These are phyloP conservation scores for Cytauxzoon felis DNA, from an alignment of 169 alveolate species.

Conservation along the genomic window DNA sequence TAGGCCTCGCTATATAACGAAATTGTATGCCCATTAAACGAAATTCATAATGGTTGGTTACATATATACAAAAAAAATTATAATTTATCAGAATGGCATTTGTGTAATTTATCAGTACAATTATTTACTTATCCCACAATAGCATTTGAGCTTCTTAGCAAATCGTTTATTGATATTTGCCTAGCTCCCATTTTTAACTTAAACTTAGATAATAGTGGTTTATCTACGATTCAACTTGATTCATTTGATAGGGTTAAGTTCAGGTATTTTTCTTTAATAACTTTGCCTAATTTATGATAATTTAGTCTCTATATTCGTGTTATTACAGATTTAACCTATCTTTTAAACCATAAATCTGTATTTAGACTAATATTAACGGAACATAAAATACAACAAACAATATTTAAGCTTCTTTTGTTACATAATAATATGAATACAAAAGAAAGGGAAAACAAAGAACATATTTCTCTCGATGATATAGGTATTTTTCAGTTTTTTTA, in stretches of 20 bases:
- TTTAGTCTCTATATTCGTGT: constrained; percentile 28
- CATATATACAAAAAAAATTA: neutral
- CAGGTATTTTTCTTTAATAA: constrained; percentile 2
- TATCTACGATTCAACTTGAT: constrained; percentile 20
- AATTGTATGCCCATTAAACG: constrained; percentile 38
- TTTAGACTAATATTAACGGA: neutral
- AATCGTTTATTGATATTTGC: constrained; percentile 25
- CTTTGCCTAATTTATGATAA: too few relatives aligned
- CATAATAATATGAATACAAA: constrained; percentile 37
- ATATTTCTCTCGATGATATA: constrained; percentile 29
- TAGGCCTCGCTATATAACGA: constrained; percentile 37
- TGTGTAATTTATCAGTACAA: constrained; percentile 60
- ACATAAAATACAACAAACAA: constrained; percentile 5
- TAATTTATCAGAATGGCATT: constrained; percentile 31
- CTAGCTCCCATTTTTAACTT: constrained; percentile 16
- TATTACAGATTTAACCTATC: constrained; percentile 34
- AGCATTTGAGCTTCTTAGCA: constrained; percentile 14
- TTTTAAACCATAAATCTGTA: constrained; percentile 41
- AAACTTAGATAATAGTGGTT: neutral
- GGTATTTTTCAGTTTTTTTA: constrained; percentile 1
- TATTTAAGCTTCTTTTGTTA: constrained; percentile 19
- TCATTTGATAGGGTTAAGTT: constrained; percentile 24
- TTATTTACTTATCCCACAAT: constrained; percentile 45
- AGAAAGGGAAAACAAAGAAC: constrained; percentile 3
- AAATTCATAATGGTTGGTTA: constrained; percentile 25